These are phyloP conservation scores for Prunus mira DNA, from an alignment of 306 rosid genomes.

Conservation along the genomic window DNA sequence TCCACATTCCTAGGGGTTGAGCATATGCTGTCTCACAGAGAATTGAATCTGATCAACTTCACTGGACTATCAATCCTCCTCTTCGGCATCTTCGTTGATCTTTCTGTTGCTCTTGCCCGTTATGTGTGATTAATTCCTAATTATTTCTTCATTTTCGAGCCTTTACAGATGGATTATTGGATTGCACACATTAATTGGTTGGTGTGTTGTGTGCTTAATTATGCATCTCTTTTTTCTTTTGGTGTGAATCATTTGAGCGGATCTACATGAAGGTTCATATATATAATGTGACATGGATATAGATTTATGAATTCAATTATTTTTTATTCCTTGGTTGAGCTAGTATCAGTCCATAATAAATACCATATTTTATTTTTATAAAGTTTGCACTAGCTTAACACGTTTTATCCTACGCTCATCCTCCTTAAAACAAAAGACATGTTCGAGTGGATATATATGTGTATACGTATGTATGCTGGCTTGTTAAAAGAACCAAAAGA, in stretches of 20 bases:
- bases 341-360: too few relatives aligned
- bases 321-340: not conserved
- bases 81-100: constrained; percentile 67
- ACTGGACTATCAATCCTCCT: constrained; percentile 59
- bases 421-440: too few relatives aligned
- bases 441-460: too few relatives aligned
- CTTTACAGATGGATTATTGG: not conserved
- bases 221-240: not conserved
- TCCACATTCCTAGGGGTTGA: constrained; percentile 19
- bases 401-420: too few relatives aligned
- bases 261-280: not conserved
- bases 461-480: too few relatives aligned
- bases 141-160: not conserved
- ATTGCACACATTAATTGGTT: not conserved
- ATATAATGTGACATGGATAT: not conserved
- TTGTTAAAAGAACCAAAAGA: too few relatives aligned
- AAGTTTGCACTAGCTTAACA: constrained; percentile 26
- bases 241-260: not conserved
- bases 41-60: constrained; percentile 53
- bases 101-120: constrained; percentile 36
- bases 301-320: not conserved
- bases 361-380: too few relatives aligned
- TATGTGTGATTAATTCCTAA: not conserved
- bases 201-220: not conserved
- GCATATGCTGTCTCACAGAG: not conserved